These are phyloP conservation scores for Royoungia palumana DNA, from an alignment of 768 basidiomycete genomes.

Conservation along the genomic window DNA sequence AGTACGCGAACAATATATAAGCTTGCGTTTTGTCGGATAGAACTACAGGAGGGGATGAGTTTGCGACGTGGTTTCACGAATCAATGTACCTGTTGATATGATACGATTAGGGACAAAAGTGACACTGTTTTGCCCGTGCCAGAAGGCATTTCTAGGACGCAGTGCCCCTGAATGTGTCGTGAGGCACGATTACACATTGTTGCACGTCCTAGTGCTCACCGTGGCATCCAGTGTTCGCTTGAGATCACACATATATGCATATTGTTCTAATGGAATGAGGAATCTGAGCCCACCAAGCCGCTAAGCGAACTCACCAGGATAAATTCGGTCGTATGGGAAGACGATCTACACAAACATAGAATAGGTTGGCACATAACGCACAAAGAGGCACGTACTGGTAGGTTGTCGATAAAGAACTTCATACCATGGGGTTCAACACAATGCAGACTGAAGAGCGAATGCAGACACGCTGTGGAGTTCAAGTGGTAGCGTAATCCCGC, in stretches of 20 bases:
- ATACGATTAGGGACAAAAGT: conserved; percentile 90
- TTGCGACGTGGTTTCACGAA: not conserved
- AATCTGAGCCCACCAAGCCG: conserved; percentile 1
- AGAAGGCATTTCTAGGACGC: conserved; percentile 99
- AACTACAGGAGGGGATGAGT: conserved; percentile 49
- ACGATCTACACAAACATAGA: conserved; percentile 52
- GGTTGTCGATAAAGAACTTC: conserved; percentile 81
- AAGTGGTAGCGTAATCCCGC: too few species aligned
- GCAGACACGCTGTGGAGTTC: too few species aligned
- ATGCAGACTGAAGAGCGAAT: not conserved
- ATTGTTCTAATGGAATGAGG: conserved; percentile 68
- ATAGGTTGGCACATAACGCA: not conserved
- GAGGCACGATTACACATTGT: not conserved
- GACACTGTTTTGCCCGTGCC: conserved; percentile 99
- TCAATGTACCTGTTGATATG: conserved; percentile 83
- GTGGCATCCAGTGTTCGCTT: conserved; percentile 95
- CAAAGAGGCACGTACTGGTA: conserved; percentile 52
- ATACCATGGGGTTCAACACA: conserved; percentile 34
- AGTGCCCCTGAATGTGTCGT: conserved; percentile 73
- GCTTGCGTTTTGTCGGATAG: conserved; percentile 87
- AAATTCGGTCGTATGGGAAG: conserved; percentile 93
- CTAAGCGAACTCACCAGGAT: conserved; percentile 64
- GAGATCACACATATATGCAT: conserved; percentile 98
- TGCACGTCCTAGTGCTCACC: conserved; percentile 40
- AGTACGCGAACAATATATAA: conserved; percentile 98